phyloP scores from a whole-genome alignment of 2,329 filamentous ascomycete genomes.

The Orbilia blumenaviensis region DNA sequence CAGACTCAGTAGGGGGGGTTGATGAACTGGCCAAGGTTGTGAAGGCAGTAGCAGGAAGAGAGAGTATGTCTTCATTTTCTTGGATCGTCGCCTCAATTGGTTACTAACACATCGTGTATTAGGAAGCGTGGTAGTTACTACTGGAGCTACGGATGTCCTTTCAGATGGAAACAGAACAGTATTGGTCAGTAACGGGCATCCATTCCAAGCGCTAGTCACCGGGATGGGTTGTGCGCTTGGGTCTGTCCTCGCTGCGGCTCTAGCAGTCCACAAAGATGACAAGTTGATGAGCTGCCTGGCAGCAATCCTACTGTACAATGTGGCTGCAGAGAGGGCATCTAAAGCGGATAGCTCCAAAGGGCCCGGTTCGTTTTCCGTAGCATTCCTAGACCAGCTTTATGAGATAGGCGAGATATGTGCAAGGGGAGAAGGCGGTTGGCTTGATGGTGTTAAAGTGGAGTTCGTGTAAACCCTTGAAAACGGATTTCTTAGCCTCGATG shows the following conservation, averaged over 20 bases:
- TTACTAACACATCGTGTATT: not conserved
- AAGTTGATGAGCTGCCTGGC: constrained; percentile 77
- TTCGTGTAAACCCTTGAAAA: constrained; percentile 18
- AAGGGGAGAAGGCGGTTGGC: constrained; percentile 28
- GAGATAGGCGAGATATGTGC: constrained; percentile 56
- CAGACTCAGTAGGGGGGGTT: constrained; percentile 65
- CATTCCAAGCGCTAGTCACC: constrained; percentile 74
- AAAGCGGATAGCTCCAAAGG: constrained; percentile 73
- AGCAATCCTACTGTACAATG: constrained; percentile 79
- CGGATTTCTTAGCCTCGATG: too few species aligned
- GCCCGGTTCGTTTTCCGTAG: constrained; percentile 85
- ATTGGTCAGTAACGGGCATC: constrained; percentile 79
- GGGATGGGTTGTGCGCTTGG: constrained; percentile 84
- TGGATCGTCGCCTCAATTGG: not conserved
- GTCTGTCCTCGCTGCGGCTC: constrained; percentile 78
- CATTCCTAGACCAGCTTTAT: constrained; percentile 79
- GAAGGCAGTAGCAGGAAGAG: constrained; percentile 71
- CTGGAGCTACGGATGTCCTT: constrained; percentile 78
- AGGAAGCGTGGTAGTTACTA: constrained; percentile 79
- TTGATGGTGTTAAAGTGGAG: constrained; percentile 24
- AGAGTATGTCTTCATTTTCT: constrained; percentile 62
- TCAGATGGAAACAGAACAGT: constrained; percentile 76
- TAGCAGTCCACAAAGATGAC: constrained; percentile 70
- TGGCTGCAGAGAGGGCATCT: constrained; percentile 71
- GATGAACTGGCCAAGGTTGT: constrained; percentile 72